These are phyloP conservation scores for Fusarium lateritium DNA, from an alignment of 2,329 filamentous ascomycete species.

Conservation along the genomic window DNA sequence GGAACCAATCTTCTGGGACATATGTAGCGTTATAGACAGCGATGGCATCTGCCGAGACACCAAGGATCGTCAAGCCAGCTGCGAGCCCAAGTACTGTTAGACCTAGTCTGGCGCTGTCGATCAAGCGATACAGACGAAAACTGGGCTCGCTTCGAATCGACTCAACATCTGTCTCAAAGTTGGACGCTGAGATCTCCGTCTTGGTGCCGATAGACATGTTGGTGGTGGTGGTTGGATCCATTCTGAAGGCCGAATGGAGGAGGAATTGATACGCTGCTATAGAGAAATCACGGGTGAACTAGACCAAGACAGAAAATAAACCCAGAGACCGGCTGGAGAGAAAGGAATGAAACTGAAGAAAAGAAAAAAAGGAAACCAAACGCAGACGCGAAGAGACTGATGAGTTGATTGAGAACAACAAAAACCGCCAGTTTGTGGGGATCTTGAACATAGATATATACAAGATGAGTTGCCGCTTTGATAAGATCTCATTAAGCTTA, in stretches of 20 bases:
- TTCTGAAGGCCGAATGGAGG: conserved; percentile 12
- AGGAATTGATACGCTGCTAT: neutral
- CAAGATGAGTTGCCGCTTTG: conserved; percentile 34
- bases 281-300: conserved; percentile 4
- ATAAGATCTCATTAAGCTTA: conserved; percentile 23
- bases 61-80: conserved; percentile 67
- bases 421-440: neutral
- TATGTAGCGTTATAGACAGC: conserved; percentile 69
- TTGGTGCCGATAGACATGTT: conserved; percentile 55
- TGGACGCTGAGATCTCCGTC: conserved; percentile 60
- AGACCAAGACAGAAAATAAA: conserved; percentile 23
- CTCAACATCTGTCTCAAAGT: conserved; percentile 64
- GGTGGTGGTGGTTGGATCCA: conserved; percentile 34
- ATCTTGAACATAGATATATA: conserved; percentile 44
- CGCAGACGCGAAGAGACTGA: conserved; percentile 3
- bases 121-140: conserved; percentile 55
- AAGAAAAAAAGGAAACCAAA: conserved; percentile 17
- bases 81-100: conserved; percentile 66
- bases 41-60: conserved; percentile 68
- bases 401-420: conserved; percentile 2
- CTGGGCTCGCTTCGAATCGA: conserved; percentile 55
- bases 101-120: conserved; percentile 63
- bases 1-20: conserved; percentile 61
- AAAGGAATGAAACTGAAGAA: conserved; percentile 22
- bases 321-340: conserved; percentile 27